Percentiles rank a stretch among this genome's conserved stretches.
These are phyloP conservation scores for Incumbomyces delicatus DNA, from an alignment of 2,329 filamentous ascomycete genomes.

Conservation along the genomic window DNA sequence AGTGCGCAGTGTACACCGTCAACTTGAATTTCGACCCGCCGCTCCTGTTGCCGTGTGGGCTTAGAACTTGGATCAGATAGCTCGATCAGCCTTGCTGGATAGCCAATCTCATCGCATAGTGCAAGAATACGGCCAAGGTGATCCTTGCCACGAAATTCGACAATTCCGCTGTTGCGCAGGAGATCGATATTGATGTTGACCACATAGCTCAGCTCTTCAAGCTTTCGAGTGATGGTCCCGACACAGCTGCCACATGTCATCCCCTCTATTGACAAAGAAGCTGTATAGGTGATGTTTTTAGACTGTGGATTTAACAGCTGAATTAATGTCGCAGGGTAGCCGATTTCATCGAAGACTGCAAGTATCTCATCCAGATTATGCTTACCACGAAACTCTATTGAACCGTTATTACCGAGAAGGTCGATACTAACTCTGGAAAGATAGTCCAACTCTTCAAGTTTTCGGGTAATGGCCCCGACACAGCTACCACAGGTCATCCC, in stretches of 20 bases:
- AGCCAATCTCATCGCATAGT: slow-evolving; percentile 52
- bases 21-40: slow-evolving; percentile 56
- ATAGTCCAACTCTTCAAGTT: slow-evolving; percentile 49
- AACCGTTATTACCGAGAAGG: slow-evolving; percentile 58
- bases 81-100: slow-evolving; percentile 51
- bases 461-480: slow-evolving; percentile 51
- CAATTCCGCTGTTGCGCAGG: slow-evolving; percentile 55
- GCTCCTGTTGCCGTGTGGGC: slow-evolving; percentile 20
- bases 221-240: slow-evolving; percentile 51
- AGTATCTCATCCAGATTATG: slow-evolving; percentile 42
- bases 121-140: slow-evolving; percentile 43
- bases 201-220: slow-evolving; percentile 51
- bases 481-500: slow-evolving; percentile 69
- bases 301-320: too few relatives aligned
- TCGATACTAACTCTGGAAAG: slow-evolving; percentile 52
- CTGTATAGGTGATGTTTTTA: slow-evolving; percentile 22
- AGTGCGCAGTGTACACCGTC: slow-evolving; percentile 67
- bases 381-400: slow-evolving; percentile 45
- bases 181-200: slow-evolving; percentile 52
- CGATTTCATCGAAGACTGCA: neutral
- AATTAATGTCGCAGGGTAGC: slow-evolving; percentile 1
- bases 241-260: slow-evolving; percentile 66
- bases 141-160: slow-evolving; percentile 46
- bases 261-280: slow-evolving; percentile 47
- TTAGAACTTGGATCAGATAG: slow-evolving; percentile 30